Evolutionary conservation across 2,329 filamentous ascomycete species (phyloP).

Genomic region (Ascocoryne sarcoides): DNA sequence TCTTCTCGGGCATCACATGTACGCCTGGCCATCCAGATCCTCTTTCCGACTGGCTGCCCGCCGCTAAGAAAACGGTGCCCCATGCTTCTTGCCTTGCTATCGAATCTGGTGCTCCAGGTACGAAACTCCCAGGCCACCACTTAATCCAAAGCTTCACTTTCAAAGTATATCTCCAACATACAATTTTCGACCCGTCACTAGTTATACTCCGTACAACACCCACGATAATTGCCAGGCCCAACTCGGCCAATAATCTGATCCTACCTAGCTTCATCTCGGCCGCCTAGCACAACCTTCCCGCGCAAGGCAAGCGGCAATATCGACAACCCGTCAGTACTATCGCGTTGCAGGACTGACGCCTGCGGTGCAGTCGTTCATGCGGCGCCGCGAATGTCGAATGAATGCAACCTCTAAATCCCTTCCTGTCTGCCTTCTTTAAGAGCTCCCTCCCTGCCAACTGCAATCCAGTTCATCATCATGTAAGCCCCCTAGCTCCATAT

Average conservation of each 20-base stretch:
- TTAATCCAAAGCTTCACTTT: no score
- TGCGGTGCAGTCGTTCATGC: slow-evolving; percentile 20
- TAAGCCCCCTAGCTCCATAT: slow-evolving; percentile 30
- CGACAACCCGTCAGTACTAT: slow-evolving; percentile 9
- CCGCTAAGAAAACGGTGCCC: no score
- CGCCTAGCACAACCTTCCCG: background rate
- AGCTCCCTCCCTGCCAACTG: slow-evolving; percentile 89
- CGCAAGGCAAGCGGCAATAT: slow-evolving; percentile 6
- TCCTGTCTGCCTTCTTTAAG: slow-evolving; percentile 96
- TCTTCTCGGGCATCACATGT: no score
- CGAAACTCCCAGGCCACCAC: no score
- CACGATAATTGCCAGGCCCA: background rate
- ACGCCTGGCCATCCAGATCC: no score
- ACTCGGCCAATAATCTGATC: slow-evolving; percentile 7
- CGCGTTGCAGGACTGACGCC: slow-evolving; percentile 18
- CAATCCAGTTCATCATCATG: slow-evolving; percentile 80
- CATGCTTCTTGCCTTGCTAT: no score
- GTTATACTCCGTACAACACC: no score
- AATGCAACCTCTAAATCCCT: slow-evolving; percentile 99
- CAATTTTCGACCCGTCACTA: no score
- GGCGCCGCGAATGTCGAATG: slow-evolving; percentile 39
- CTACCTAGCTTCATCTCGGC: background rate
- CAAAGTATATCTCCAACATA: no score
- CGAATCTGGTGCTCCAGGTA: no score
- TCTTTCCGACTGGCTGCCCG: no score